These are phyloP conservation scores for Globisporangium rhizosaccharum DNA, from an alignment of 352 stramenopile genomes.

Conservation along the genomic window DNA sequence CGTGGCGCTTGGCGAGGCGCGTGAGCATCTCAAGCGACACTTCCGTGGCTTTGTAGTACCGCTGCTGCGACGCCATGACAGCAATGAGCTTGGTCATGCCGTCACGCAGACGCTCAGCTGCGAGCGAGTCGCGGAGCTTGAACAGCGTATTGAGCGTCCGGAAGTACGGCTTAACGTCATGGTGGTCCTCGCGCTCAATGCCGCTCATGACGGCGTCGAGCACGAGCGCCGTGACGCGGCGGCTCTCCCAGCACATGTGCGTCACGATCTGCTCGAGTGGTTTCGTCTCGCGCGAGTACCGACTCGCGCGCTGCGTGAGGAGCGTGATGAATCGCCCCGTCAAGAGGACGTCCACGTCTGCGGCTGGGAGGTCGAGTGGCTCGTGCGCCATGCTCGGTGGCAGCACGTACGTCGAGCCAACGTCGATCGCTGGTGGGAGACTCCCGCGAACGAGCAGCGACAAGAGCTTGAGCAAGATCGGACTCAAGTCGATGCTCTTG, in stretches of 20 bases:
- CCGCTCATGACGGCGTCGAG: slow-evolving; percentile 62
- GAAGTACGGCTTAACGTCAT: slow-evolving; percentile 87
- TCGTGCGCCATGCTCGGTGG: slow-evolving; percentile 69
- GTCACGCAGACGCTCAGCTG: slow-evolving; percentile 52
- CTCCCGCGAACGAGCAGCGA: slow-evolving; percentile 69
- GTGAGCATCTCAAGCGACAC: slow-evolving; percentile 85
- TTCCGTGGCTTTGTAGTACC: slow-evolving; percentile 84
- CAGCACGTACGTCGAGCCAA: slow-evolving; percentile 25
- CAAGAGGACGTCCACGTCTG: slow-evolving; percentile 60
- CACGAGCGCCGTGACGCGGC: slow-evolving; percentile 44
- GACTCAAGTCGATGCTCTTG: slow-evolving; percentile 74
- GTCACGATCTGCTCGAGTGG: slow-evolving; percentile 70
- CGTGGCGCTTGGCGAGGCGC: slow-evolving; percentile 71
- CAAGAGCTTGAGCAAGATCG: slow-evolving; percentile 63
- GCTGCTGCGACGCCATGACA: slow-evolving; percentile 80
- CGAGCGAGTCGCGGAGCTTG: slow-evolving; percentile 71
- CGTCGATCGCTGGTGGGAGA: slow-evolving; percentile 67
- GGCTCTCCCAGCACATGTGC: slow-evolving; percentile 79
- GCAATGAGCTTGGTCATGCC: slow-evolving; percentile 68
- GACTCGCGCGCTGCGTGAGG: slow-evolving; percentile 61
- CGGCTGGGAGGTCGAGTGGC: slow-evolving; percentile 49
- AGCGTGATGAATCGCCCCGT: slow-evolving; percentile 76
- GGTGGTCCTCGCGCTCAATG: slow-evolving; percentile 78
- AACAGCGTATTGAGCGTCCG: slow-evolving; percentile 77
- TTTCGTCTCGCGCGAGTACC: slow-evolving; percentile 80